Evolutionary conservation across 306 rosid species (phyloP).

Genomic region (Castanea mollissima): DNA sequence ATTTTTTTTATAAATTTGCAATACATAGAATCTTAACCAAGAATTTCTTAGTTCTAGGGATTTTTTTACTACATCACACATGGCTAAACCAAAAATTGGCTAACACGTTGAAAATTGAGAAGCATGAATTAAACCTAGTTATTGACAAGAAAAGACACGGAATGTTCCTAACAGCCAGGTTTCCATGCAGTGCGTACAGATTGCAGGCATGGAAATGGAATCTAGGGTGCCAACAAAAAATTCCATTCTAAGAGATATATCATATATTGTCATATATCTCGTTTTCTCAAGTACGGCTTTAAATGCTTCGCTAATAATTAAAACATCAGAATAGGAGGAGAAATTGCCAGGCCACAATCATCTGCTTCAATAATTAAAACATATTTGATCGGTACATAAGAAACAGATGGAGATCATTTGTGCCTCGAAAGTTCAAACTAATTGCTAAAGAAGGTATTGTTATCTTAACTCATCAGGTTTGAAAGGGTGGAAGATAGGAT

Average conservation of each 20-base stretch:
- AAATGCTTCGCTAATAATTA: not conserved
- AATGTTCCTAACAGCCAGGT: constrained; percentile 1
- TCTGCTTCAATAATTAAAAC: not conserved
- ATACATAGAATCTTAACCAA: not conserved
- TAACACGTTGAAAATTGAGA: not conserved
- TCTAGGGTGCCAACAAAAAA: not conserved
- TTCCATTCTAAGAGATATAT: not conserved
- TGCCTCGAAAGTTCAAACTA: constrained; percentile 2
- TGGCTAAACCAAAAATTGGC: not conserved
- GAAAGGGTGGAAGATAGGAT: not conserved
- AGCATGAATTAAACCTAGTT: not conserved
- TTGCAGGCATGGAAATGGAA: not conserved
- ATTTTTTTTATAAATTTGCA: not conserved
- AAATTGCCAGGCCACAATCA: not conserved
- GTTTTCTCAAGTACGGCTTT: not conserved
- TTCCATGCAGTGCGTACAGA: not conserved
- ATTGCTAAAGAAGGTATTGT: not conserved
- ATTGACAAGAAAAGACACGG: not conserved
- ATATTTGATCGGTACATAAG: not conserved
- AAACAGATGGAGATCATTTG: not conserved
- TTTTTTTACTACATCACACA: not conserved
- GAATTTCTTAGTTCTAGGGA: not conserved
- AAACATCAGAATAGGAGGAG: not conserved
- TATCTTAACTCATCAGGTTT: not conserved
- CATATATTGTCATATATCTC: not conserved